Conservation (phyloP, 495 filamentous ascomycete species). For the Xylaria longipes region DNA sequence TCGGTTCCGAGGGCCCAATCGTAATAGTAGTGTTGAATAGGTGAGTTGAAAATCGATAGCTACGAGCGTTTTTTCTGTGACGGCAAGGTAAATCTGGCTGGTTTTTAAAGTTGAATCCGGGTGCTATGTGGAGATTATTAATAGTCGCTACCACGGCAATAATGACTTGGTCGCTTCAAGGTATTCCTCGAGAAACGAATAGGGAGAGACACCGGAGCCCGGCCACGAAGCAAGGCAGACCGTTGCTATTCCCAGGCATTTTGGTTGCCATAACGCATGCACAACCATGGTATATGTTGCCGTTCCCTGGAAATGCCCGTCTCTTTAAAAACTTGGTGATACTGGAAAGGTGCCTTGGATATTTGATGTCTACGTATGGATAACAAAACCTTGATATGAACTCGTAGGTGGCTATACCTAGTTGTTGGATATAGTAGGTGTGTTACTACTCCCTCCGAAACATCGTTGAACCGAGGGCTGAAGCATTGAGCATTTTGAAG, state of each 20-base stretch:
- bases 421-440: not conserved
- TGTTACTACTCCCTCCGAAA: not conserved
- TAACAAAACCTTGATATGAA: not conserved
- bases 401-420: not conserved
- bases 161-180: not conserved
- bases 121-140: not conserved
- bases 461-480: not conserved
- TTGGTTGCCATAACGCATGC: not conserved
- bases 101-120: not conserved
- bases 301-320: not conserved
- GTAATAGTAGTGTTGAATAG: not conserved
- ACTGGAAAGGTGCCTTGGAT: not conserved
- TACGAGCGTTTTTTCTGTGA: not conserved
- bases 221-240: not conserved
- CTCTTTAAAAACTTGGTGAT: not conserved
- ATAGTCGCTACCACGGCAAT: not conserved
- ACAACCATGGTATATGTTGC: not conserved
- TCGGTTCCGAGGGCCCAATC: not conserved
- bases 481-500: not conserved
- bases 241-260: not conserved
- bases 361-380: not conserved
- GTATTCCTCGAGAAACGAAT: not conserved
- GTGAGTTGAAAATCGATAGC: not conserved
- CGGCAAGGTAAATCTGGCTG: not conserved
- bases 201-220: not conserved